Conservation (phyloP, 1,284 basidiomycete species). For the Somion occarium region DNA sequence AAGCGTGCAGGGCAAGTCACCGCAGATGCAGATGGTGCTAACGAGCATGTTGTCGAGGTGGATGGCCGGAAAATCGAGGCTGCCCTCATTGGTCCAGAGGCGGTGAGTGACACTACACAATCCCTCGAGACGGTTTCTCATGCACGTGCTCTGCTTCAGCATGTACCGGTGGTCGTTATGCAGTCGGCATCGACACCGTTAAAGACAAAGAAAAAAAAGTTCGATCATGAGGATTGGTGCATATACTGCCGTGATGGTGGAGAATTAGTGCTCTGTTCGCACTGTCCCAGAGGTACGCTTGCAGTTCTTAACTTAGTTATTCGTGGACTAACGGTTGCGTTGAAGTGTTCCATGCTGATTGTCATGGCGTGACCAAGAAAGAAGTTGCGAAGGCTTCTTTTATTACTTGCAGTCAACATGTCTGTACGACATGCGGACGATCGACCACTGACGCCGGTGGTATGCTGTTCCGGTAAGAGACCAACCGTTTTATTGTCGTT, state of each 20-base stretch:
- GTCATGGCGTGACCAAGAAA: slow-evolving; percentile 33
- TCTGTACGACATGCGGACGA: slow-evolving; percentile 28
- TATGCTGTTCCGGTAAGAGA: slow-evolving; percentile 20
- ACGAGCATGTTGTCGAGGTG: slow-evolving; percentile 27
- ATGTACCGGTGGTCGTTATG: neutral
- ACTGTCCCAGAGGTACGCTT: slow-evolving; percentile 47
- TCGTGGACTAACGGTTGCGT: neutral
- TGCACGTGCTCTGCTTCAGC: neutral
- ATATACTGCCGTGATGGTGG: slow-evolving; percentile 56
- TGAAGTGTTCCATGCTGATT: slow-evolving; percentile 48
- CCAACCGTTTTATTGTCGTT: neutral
- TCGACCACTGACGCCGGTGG: slow-evolving; percentile 14
- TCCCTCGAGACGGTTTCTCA: neutral
- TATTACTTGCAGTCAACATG: slow-evolving; percentile 45
- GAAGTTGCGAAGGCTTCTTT: slow-evolving; percentile 21
- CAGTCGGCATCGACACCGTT: neutral
- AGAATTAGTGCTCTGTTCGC: slow-evolving; percentile 40
- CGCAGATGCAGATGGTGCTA: neutral
- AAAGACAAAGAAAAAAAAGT: slow-evolving; percentile 28
- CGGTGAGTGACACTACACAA: slow-evolving; percentile 22
- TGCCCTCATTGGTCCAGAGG: slow-evolving; percentile 26
- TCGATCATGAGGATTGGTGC: slow-evolving; percentile 52
- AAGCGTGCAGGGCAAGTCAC: slow-evolving; percentile 32
- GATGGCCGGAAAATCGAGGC: slow-evolving; percentile 43
- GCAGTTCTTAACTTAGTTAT: neutral